Conservation (phyloP, 164 flowering plant species). For the Umbilicus rupestris region DNA sequence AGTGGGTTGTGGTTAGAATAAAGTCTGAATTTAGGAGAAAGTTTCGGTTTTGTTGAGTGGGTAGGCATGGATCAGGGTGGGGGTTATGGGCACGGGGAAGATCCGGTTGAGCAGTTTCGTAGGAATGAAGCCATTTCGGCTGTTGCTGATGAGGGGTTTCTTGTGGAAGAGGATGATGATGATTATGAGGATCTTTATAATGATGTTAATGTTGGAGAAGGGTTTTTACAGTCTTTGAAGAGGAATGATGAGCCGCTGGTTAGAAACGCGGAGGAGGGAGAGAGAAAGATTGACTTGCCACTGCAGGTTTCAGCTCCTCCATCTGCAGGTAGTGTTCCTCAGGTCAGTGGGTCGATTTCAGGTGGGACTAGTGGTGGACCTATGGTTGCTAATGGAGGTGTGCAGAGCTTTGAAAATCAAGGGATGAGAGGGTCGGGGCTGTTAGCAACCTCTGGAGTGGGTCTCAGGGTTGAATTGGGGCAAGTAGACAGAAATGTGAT, state of each 20-base stretch:
- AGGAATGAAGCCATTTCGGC: slow-evolving; percentile 77
- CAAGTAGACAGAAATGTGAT: slow-evolving; percentile 14
- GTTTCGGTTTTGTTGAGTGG: neutral
- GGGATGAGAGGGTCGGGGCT: slow-evolving; percentile 20
- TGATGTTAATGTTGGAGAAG: slow-evolving; percentile 75
- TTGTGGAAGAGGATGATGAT: slow-evolving; percentile 69
- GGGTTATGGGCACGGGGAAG: slow-evolving; percentile 23
- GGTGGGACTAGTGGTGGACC: slow-evolving; percentile 17
- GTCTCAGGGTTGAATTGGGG: slow-evolving; percentile 7
- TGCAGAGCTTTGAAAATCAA: slow-evolving; percentile 24
- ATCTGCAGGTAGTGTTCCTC: slow-evolving; percentile 8
- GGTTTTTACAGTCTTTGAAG: slow-evolving; percentile 47
- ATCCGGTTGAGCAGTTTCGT: no score
- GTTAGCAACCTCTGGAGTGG: slow-evolving; percentile 14
- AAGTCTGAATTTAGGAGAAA: neutral
- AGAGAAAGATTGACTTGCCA: slow-evolving; percentile 13
- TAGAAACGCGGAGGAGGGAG: slow-evolving; percentile 18
- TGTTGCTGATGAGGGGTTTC: slow-evolving; percentile 60
- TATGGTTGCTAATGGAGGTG: slow-evolving; percentile 17
- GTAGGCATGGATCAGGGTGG: slow-evolving; percentile 40
- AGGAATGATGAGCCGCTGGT: slow-evolving; percentile 43
- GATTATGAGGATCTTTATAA: slow-evolving; percentile 91
- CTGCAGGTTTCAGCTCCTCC: slow-evolving; percentile 6
- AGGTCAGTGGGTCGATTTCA: neutral
- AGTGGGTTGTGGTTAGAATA: neutral